A percentile compares a stretch with the other conserved stretches of the same genome.
Conservation (phyloP, 2,329 filamentous ascomycete species). For the Macrophomina phaseolina region DNA sequence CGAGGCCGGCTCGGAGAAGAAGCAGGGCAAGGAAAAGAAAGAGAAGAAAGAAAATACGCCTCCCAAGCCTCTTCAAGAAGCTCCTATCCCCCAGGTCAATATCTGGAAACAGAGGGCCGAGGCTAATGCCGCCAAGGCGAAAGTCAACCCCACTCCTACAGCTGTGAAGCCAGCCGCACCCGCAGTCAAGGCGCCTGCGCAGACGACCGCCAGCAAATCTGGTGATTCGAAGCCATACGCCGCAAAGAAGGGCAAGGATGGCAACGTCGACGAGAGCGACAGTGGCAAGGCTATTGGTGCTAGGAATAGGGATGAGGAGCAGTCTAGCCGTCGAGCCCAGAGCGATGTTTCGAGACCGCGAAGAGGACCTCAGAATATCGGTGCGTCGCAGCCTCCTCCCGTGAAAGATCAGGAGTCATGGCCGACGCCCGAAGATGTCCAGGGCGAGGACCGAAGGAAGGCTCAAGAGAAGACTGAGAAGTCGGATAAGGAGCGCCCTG, state of each 20-base stretch:
- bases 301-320: conserved; percentile 40
- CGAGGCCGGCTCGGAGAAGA: conserved; percentile 38
- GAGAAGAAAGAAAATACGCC: conserved; percentile 55
- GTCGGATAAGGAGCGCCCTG: conserved; percentile 63
- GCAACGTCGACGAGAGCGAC: conserved; percentile 7
- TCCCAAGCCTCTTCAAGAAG: conserved; percentile 73
- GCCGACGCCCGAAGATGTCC: conserved; percentile 86
- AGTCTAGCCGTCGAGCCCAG: conserved; percentile 27
- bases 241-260: conserved; percentile 36
- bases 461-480: conserved; percentile 70
- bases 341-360: conserved; percentile 7
- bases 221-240: conserved; percentile 23
- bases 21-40: conserved; percentile 58
- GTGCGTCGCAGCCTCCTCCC: conserved; percentile 54
- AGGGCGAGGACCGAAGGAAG: conserved; percentile 79
- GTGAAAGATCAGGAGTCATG: conserved; percentile 80
- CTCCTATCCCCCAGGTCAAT: conserved; percentile 83
- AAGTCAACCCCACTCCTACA: conserved; percentile 37
- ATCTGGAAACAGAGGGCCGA: conserved; percentile 83
- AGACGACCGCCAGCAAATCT: conserved; percentile 33
- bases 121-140: conserved; percentile 51
- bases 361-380: conserved; percentile 2
- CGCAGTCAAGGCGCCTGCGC: conserved; percentile 17
- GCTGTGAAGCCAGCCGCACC: conserved; percentile 35
- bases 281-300: conserved; percentile 34